phyloP scores from a whole-genome alignment of 108 stramenopile species.

The Skeletonema potamos region DNA sequence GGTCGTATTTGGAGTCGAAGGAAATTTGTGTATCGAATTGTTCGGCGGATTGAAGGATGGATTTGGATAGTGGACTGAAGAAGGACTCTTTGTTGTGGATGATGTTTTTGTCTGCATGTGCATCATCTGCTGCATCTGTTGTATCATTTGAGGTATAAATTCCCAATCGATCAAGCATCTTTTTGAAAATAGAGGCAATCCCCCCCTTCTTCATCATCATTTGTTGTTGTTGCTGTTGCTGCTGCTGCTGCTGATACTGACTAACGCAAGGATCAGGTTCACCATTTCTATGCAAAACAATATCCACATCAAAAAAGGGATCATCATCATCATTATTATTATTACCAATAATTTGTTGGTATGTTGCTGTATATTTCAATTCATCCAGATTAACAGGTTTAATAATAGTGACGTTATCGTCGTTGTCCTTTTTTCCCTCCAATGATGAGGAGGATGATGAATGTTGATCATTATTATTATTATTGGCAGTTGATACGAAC shows the following conservation, averaged over 20 bases:
- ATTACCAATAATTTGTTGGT: conserved; percentile 1
- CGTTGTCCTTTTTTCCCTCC: not conserved
- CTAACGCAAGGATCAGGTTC: conserved; percentile 61
- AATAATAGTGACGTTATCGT: no score
- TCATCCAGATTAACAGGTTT: no score
- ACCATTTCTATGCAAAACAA: conserved; percentile 75
- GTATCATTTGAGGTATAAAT: not conserved
- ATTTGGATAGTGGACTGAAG: not conserved
- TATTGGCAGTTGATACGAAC: not conserved
- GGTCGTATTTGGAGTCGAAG: conserved; percentile 56
- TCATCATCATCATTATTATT: conserved; percentile 1
- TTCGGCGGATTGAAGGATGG: not conserved
- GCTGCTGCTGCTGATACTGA: not conserved
- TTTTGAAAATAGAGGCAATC: not conserved
- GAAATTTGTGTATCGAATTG: not conserved
- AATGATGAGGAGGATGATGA: no score
- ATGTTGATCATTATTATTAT: not conserved
- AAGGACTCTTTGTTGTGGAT: not conserved
- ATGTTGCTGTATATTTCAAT: not conserved
- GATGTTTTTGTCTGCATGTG: not conserved
- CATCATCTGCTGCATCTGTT: not conserved
- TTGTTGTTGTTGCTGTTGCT: not conserved
- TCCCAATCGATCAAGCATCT: not conserved
- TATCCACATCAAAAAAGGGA: conserved; percentile 26
- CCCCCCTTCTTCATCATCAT: not conserved